Evolutionary conservation across 768 basidiomycete genomes (phyloP), one percentile per base, ranked within the genome.

Genomic region (Vararia minispora): DNA sequence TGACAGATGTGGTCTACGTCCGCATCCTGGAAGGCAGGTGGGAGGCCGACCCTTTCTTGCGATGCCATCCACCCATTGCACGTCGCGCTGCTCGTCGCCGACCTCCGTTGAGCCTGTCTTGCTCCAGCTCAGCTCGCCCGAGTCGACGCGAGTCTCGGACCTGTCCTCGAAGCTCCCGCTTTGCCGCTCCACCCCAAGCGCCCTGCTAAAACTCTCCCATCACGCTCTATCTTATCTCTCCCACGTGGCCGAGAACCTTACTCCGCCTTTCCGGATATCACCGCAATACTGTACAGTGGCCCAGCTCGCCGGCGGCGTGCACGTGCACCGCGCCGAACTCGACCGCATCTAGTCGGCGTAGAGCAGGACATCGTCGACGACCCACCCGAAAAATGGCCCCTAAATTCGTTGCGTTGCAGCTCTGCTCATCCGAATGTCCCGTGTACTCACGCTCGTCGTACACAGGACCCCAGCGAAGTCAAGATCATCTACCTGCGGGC

Each of bases 401-500:
- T 45, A 86, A 87, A 70, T 43, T 87, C 61, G 85, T 85, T n/a
- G 56, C 59, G 69, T 60, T 6, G 14, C 16, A 20, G 4, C 9
- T 21, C 9, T n/a, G 11, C 25, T 2, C 18, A 33, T 14, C 9
- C 25, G 7, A 24, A 6, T 12, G 25, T 30, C 4, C 3, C 18
- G n/a, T 6, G 0, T 14, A 9, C 29, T 24, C 12, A 38, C 9
- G 6, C 24, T 3, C 28, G 37, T 41, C 39, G 14, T 35, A 27
- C 8, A n/a, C 57, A 89, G 87, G 94, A 99, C 73, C 94, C 94
- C 54, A 85, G 71, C 65, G 94, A 99, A 71, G 72, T 98, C 62
- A 98, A 97, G 73, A 87, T 95, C 68, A 95, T 97, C 74, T 89
- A 91, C 76, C 83, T 98, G 61, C 78, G 94, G 52, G 90, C 90